Base-by-base conservation (phyloP, 164 flowering plant genomes). In the grape (Vitis vinifera) region DNA sequence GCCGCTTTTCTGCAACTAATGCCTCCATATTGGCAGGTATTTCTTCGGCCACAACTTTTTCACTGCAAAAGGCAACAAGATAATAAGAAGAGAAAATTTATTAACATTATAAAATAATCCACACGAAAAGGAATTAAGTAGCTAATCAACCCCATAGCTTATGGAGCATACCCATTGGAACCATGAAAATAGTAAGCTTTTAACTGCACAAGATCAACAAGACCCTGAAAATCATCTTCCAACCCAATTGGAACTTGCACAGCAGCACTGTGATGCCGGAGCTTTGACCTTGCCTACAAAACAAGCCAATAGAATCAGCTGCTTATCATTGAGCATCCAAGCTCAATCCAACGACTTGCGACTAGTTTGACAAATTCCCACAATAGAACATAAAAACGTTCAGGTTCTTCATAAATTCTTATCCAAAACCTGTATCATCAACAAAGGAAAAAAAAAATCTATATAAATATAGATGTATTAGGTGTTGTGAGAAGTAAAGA, bases 201-300 rank as follows among this genome's bases (percentile, higher is more conserved):
- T 67, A 85, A 29, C 37, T 85, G 86, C 70, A 96, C 99, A 77
- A 96, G 94, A 74, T 96, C 99, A 65, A 96, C 78, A 78, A 96
- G 97, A 71, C 98, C 99, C 81, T 91, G 80, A 70, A 96, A 91
- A 49, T 93, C 80, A 2, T 96, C 99, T 78, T 96, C 99, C 81
- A 96, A 80, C 29, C 99, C 99, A 74, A 96, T 92, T 37, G 99
- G 99, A 68, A 92, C 90, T 83, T 96, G 99, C 51, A 96, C 88
- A n/a, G 99, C 98, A 72, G 99, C 99, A 88, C 91, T 87, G 68
- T 96, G 97, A 79, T 96, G 98, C 53, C 97, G 90, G 55, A 96
- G 94, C 82, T 96, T 96, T 5, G 97, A 70, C 79, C 99, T 89
- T 62, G 98, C 93, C 98, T 96, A 47, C 61, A 69, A 71, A 29